Conservation (phyloP, 441 rosid genomes). For the Populus hybrid region DNA sequence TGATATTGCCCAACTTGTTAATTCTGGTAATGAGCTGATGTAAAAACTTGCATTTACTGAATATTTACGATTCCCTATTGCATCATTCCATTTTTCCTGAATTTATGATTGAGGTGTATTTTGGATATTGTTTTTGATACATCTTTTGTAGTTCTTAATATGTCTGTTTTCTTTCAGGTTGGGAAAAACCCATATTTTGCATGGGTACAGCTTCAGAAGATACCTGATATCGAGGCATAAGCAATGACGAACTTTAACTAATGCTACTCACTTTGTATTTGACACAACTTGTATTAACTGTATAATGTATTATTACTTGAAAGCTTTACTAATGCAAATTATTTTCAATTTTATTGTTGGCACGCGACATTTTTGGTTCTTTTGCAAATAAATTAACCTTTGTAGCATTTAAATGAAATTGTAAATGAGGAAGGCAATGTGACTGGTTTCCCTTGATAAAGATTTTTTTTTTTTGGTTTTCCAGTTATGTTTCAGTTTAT, state of each 20-base stretch:
- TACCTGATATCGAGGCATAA: conserved; percentile 25
- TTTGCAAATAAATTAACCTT: conserved; percentile 11
- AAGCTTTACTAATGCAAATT: conserved; percentile 21
- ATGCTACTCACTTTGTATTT: conserved; percentile 28
- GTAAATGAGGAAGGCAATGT: neutral
- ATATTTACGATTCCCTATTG: neutral
- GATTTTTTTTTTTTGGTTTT: neutral
- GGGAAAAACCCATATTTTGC: conserved; percentile 23
- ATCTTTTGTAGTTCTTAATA: neutral
- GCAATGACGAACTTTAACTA: conserved; percentile 18
- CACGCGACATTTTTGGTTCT: neutral
- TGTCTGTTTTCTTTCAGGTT: conserved; percentile 27
- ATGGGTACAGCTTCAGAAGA: conserved; percentile 24
- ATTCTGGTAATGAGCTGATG: conserved; percentile 32
- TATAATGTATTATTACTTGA: conserved; percentile 22
- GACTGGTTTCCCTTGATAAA: neutral
- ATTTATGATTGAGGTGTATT: neutral
- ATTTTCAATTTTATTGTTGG: conserved; percentile 2
- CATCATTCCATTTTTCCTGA: neutral
- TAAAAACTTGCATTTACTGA: neutral
- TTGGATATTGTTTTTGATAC: neutral
- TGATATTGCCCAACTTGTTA: conserved; percentile 21
- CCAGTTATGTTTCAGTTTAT: neutral
- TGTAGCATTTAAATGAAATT: neutral
- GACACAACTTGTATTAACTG: conserved; percentile 27